Percentiles rank a stretch among this genome's conserved stretches.
These are phyloP conservation scores for Pleurotus ostreatus DNA, from an alignment of 768 basidiomycete genomes.

Conservation along the genomic window DNA sequence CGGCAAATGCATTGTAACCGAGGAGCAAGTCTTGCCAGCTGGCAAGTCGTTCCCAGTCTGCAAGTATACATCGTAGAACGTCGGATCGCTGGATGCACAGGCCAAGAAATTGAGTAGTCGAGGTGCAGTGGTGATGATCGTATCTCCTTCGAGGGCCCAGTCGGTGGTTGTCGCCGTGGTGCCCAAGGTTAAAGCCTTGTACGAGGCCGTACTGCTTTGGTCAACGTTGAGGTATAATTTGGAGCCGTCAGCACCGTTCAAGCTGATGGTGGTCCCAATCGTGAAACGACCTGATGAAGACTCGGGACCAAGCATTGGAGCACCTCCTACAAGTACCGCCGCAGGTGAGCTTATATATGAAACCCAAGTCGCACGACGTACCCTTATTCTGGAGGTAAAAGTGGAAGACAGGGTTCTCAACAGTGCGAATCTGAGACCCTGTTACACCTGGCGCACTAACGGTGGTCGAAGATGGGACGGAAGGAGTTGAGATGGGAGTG, in stretches of 20 bases:
- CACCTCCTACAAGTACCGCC: conserved; percentile 30
- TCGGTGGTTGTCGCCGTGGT: conserved; percentile 44
- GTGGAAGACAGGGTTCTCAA: conserved; percentile 49
- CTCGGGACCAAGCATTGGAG: conserved; percentile 49
- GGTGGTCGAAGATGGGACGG: conserved; percentile 21
- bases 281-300: conserved; percentile 46
- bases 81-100: conserved; percentile 37
- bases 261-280: conserved; percentile 41
- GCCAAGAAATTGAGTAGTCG: conserved; percentile 53
- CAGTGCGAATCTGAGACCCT: conserved; percentile 49
- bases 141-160: conserved; percentile 58
- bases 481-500: conserved; percentile 11
- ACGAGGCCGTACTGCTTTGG: conserved; percentile 37
- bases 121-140: conserved; percentile 50
- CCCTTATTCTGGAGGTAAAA: conserved; percentile 51
- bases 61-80: conserved; percentile 43
- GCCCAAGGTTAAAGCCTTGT: conserved; percentile 43
- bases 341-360: neutral
- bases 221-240: conserved; percentile 47
- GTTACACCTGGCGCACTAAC: conserved; percentile 31
- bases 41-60: conserved; percentile 50
- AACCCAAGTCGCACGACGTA: conserved; percentile 16
- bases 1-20: conserved; percentile 39
- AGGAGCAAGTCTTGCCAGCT: conserved; percentile 29
- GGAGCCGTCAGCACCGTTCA: conserved; percentile 36